Evolutionary conservation across 2,329 filamentous ascomycete genomes (phyloP), one percentile per base, ranked within the genome.

Genomic region (Boeremia exigua): DNA sequence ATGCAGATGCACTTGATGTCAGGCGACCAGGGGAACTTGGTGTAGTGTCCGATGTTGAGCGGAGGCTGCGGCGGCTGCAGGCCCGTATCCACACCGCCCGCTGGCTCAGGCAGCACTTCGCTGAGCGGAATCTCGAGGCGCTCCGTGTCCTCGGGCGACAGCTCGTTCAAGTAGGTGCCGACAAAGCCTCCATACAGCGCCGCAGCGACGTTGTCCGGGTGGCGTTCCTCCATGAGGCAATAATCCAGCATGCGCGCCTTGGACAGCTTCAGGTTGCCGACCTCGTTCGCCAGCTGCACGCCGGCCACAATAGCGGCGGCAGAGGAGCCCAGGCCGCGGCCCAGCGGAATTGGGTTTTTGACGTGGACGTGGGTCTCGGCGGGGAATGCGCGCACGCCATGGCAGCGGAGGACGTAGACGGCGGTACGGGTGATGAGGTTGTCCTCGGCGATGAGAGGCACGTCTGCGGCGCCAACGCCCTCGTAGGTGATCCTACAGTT

Each of bases 1-100:
- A 99, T 94, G 63, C 93, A 92, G 62, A 99, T 89, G 59, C 93
- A 94, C 81, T 97, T 98, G 82, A 99, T 96, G 76, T 96, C 91
- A 61, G 88, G 86, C 54, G 92, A 89, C 94, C 94, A 98, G 37
- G 87, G 87, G 77, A 97, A 98, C 77, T 93, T 94, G 79, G 96
- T 93, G 80, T 96, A 96, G 76, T 97, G 93, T 44, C 94, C 95
- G 67, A 99, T 98, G 69, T 92, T 91, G 64, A 88, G 75, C 2
- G 95, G 95, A n/a, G 95, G 95, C 72, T 91, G 85, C 5, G 95
- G 94, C 17, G 95, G 95, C 65, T 82, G 87, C 67, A 90, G 83
- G 36, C 95, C 94, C 0, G 94, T 98, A 75, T 98, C 93, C 44
- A 93, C 82, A 48, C 95, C 95, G 59, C 95, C 95, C 8, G 93